Evolutionary conservation across 495 filamentous ascomycete species (phyloP), one percentile per base, ranked within the genome.

Genomic region (Cetradonia linearis): DNA sequence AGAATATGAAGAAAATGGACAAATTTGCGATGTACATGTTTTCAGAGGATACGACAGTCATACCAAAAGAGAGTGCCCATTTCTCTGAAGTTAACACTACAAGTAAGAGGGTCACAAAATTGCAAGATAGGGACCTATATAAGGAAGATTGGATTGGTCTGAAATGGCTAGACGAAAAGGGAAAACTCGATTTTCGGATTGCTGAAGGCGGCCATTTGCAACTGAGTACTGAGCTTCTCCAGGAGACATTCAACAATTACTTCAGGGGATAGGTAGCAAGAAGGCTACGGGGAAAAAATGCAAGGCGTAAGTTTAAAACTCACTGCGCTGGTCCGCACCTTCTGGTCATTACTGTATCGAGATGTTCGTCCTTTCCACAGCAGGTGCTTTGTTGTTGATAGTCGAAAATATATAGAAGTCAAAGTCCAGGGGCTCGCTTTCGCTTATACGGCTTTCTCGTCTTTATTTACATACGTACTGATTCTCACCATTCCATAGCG

Each of bases 121-220:
- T 99, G 71, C 74, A 81, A 59, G 79, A 94, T n/a, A 75, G 88
- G 60, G 73, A 70, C 58, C 70, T 96, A 33, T 97, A 96, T 69
- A 81, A 79, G 67, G 88, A 96, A 75, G 93, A 99, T 75, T 99
- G 93, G 93, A 65, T 99, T 25, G 93, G 93, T 2, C 72, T 99
- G 74, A 87, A 80, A 73, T 74, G 72, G 66, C 73, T 99, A 67
- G 94, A 94, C 74, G 76, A 87, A 72, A 83, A 86, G 73, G 88
- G 83, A 2, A 86, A 81, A 25, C 72, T 99, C 62, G 80, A 85
- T 54, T 96, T 96, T 72, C 73, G 80, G 73, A 71, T 76, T 5
- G 72, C 78, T 2, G 77, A 83, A 8, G 93, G 93, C 2, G 75
- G 78, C 13, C 93, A 99, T 76, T 97, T 99, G 94, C 70, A 83